Conservation (phyloP, 1,284 basidiomycete genomes). For the Entoloma clypeatum region DNA sequence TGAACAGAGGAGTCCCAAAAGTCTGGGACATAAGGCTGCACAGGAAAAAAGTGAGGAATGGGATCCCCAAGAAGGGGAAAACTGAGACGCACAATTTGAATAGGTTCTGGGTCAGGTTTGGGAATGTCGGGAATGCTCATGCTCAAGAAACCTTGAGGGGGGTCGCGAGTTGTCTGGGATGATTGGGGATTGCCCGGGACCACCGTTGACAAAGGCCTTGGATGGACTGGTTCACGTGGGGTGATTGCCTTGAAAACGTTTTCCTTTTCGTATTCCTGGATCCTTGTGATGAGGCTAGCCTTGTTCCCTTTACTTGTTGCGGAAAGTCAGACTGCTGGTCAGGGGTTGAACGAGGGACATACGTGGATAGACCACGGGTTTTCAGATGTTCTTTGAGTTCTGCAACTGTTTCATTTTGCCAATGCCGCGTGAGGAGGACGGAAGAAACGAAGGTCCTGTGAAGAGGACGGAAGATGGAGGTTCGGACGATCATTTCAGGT, state of each 20-base stretch:
- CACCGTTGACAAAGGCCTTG: constrained; percentile 34
- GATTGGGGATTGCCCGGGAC: constrained; percentile 38
- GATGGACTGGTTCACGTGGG: constrained; percentile 13
- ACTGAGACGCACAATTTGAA: constrained; percentile 55
- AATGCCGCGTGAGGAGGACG: constrained; percentile 60
- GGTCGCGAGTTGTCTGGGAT: constrained; percentile 20
- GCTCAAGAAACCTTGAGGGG: constrained; percentile 36
- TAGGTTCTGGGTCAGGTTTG: constrained; percentile 39
- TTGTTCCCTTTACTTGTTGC: constrained; percentile 56
- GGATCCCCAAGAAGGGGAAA: constrained; percentile 10
- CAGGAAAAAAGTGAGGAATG: constrained; percentile 13
- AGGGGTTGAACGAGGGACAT: constrained; percentile 27
- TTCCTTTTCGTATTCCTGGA: constrained; percentile 47
- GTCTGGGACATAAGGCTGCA: constrained; percentile 70
- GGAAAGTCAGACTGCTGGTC: constrained; percentile 4
- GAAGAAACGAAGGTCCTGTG: constrained; percentile 55
- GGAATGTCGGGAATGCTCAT: constrained; percentile 57
- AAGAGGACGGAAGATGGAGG: constrained; percentile 34
- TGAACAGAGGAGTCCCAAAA: constrained; percentile 60
- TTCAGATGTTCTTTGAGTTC: constrained; percentile 65
- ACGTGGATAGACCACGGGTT: constrained; percentile 61
- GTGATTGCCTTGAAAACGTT: constrained; percentile 14
- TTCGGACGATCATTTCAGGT: constrained; percentile 1
- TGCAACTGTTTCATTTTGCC: constrained; percentile 59
- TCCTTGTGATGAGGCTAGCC: constrained; percentile 49